A percentile compares a stretch with the other conserved stretches of the same genome.
Evolutionary conservation across 352 stramenopile species (phyloP).

Genomic region (Globisporangium solare): DNA sequence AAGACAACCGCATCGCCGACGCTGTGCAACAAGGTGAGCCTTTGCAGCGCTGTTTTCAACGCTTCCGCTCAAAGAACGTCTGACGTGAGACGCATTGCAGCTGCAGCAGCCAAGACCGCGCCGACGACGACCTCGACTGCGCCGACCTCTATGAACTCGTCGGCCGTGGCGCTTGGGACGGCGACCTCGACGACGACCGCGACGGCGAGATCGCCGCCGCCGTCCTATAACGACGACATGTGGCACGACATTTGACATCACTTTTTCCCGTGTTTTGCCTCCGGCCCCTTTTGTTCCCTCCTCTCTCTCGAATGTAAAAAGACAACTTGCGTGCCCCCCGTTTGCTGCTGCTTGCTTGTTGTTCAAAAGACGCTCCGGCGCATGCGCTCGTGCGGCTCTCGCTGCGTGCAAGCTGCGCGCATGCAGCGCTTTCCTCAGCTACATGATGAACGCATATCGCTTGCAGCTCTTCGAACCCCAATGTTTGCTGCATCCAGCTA

Average conservation of each 20-base stretch:
- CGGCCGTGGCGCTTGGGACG: neutral
- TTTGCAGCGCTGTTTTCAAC: slow-evolving; percentile 70
- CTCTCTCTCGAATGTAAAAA: no score
- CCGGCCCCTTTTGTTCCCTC: no score
- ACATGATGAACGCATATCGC: no score
- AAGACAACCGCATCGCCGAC: slow-evolving; percentile 74
- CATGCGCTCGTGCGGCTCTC: no score
- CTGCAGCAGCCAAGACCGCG: neutral
- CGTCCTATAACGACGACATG: slow-evolving; percentile 12
- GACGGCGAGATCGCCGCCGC: neutral
- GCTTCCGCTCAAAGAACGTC: slow-evolving; percentile 70
- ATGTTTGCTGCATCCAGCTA: no score
- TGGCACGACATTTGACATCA: slow-evolving; percentile 9
- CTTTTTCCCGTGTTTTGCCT: neutral
- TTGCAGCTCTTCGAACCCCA: no score
- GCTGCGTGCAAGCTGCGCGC: no score
- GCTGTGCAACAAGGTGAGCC: slow-evolving; percentile 76
- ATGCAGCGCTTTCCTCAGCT: no score
- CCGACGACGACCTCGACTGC: neutral
- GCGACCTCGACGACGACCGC: no score
- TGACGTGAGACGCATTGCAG: slow-evolving; percentile 23
- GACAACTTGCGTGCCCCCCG: no score
- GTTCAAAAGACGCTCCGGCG: no score
- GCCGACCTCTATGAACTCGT: neutral
- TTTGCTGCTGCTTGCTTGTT: no score